phyloP scores from a whole-genome alignment of 768 basidiomycete genomes.

The Naganishia vaughanmartiniae region DNA sequence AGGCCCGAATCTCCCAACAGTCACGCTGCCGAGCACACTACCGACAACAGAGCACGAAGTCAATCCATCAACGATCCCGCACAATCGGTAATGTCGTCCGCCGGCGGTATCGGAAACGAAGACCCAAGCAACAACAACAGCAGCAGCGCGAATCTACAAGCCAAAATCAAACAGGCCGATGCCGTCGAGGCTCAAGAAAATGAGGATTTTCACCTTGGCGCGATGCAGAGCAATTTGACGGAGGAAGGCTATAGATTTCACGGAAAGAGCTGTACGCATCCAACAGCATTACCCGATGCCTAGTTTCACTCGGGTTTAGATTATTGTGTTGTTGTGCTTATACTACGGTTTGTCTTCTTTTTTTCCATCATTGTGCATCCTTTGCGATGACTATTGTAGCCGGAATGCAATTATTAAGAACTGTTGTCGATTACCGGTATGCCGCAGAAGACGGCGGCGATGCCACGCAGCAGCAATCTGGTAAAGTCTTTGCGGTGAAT shows the following conservation, averaged over 20 bases:
- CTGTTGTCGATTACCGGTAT: conserved; percentile 42
- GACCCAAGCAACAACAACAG: neutral
- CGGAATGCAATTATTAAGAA: conserved; percentile 41
- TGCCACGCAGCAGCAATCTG: conserved; percentile 8
- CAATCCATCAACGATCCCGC: neutral
- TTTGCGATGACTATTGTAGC: conserved; percentile 27
- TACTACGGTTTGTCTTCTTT: conserved; percentile 10
- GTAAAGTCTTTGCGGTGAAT: conserved; percentile 18
- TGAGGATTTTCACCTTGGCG: conserved; percentile 32
- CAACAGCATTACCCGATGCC: conserved; percentile 27
- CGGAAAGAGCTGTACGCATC: conserved; percentile 43
- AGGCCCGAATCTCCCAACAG: conserved; percentile 24
- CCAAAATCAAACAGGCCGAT: conserved; percentile 17
- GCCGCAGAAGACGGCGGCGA: conserved; percentile 11
- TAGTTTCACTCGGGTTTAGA: conserved; percentile 15
- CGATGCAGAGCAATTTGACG: conserved; percentile 1
- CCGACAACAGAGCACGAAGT: conserved; percentile 13
- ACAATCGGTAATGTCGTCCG: neutral
- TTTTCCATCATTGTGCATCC: conserved; percentile 6
- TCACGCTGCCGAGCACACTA: neutral
- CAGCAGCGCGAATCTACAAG: neutral
- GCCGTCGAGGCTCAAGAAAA: conserved; percentile 34
- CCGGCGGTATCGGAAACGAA: neutral
- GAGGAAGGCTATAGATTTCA: conserved; percentile 47
- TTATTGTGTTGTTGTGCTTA: neutral